Base-by-base conservation (phyloP, 2,329 filamentous ascomycete genomes). In the Nigrospora osmanthi region DNA sequence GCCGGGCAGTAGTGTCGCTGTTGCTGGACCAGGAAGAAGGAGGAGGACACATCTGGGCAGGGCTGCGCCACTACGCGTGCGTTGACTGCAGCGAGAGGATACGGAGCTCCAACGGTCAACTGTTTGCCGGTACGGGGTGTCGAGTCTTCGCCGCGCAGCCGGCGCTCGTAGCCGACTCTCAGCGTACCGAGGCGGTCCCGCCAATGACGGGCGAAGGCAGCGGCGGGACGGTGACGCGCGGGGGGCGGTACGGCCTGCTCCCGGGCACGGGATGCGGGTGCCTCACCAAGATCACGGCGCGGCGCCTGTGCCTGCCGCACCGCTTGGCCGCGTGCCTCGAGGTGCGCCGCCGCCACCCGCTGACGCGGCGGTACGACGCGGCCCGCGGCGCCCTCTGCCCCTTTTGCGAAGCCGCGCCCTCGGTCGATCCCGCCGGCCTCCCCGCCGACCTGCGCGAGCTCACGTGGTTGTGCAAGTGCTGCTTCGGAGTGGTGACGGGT, bases 181-280 rank as follows among this genome's bases (percentile, higher is more conserved):
- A 7, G n/a, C 14, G 36, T 19, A 31, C 11, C 9, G 1, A 14
- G 23, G 11, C 35, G 34, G 2, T 28, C 37, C 10, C 44, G 49
- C 32, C 38, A 32, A 15, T 12, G 16, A 10, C 39, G n/a, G 30
- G 13, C 39, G 11, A 6, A 15, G 12, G 23, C n/a, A 19, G 11
- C 31, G 6, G 3, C 15, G 3, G 4, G 19, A 30, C 14, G 13
- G 11, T 14, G 11, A 33, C 32, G 13, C 6, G 16, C 11, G 49
- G 52, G 14, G 48, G 46, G 23, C 48, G 41, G 10, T 13, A 14
- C 1, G 44, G 48, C 3, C 43, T 49, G 11, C 52, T 32, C 10
- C 14, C 56, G 3, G 35, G 60, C 2, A 69, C 66, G 11, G 68
- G 68, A 1, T 71, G 68, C 49, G 31, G 50, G 5, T 71, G 68